Conservation (phyloP, 1,139 yeast genomes). For the Waltiozyma sp. region DNA sequence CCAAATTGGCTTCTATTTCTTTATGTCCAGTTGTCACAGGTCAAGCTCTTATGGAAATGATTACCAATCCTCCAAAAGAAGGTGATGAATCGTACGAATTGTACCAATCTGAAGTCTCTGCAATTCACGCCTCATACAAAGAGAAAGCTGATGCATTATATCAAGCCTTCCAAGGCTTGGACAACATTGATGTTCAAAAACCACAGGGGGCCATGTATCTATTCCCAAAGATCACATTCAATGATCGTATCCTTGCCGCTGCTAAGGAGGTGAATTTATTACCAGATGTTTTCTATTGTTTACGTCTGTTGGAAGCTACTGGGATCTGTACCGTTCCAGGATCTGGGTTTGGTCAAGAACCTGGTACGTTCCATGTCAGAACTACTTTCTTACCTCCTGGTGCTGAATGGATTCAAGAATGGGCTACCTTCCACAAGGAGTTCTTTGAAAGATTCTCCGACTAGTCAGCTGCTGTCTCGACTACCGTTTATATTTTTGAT, state of each 20-base stretch:
- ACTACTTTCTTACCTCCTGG: slow-evolving; percentile 97
- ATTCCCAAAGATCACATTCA: slow-evolving; percentile 68
- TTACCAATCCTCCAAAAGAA: slow-evolving; percentile 80
- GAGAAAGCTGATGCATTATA: slow-evolving; percentile 54
- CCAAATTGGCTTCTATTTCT: slow-evolving; percentile 82
- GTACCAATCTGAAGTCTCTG: slow-evolving; percentile 49
- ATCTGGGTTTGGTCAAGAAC: slow-evolving; percentile 88
- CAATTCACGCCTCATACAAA: slow-evolving; percentile 52
- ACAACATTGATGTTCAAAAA: slow-evolving; percentile 71
- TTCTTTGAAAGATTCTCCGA: slow-evolving; percentile 49
- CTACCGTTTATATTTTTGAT: too few species aligned
- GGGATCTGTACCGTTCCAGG: slow-evolving; percentile 98
- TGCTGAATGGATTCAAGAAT: slow-evolving; percentile 67
- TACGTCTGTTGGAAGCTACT: slow-evolving; percentile 70
- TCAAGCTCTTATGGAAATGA: slow-evolving; percentile 82
- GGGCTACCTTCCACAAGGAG: slow-evolving; percentile 65
- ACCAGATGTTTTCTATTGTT: slow-evolving; percentile 83
- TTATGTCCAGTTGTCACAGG: slow-evolving; percentile 93
- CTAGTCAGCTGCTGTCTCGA: too few species aligned
- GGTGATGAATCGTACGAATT: slow-evolving; percentile 69
- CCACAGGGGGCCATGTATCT: slow-evolving; percentile 98
- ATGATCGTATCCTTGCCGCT: slow-evolving; percentile 46
- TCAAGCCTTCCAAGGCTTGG: slow-evolving; percentile 63
- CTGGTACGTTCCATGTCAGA: slow-evolving; percentile 82
- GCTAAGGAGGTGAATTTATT: slow-evolving; percentile 46